Conservation (phyloP, 2,329 filamentous ascomycete genomes). For the Aspergillus sp. region DNA sequence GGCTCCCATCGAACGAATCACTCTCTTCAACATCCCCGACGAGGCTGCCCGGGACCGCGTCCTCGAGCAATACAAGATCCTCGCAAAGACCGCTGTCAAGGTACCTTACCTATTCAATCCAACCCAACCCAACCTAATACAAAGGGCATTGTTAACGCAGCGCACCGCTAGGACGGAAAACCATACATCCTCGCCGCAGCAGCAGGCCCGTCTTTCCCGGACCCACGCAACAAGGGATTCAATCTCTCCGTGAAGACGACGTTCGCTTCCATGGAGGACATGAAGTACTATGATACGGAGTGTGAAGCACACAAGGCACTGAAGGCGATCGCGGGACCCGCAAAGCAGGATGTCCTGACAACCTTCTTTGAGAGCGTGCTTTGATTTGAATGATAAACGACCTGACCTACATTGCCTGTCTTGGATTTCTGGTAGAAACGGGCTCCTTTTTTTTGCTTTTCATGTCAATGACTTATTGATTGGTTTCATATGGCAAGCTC, state of each 20-base stretch:
- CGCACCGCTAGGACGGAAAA: constrained; percentile 61
- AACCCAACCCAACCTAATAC: not conserved
- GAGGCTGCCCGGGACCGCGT: constrained; percentile 45
- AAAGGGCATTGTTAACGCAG: too few species aligned
- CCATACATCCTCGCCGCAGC: constrained; percentile 64
- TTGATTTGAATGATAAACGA: constrained; percentile 14
- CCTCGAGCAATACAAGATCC: constrained; percentile 46
- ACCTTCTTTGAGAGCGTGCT: constrained; percentile 39
- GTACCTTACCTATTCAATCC: constrained; percentile 24
- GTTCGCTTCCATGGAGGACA: constrained; percentile 65
- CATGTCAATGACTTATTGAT: not conserved
- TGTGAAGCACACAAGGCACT: constrained; percentile 57
- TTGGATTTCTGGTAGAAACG: not conserved
- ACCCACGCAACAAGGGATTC: constrained; percentile 64
- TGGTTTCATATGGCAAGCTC: not conserved
- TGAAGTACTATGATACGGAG: constrained; percentile 67
- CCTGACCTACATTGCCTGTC: not conserved
- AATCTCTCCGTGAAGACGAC: constrained; percentile 63
- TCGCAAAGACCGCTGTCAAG: constrained; percentile 47
- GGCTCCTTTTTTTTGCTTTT: not conserved
- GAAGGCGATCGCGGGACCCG: constrained; percentile 33
- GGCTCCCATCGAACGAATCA: constrained; percentile 51
- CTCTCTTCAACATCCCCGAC: constrained; percentile 55
- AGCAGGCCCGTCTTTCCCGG: constrained; percentile 56
- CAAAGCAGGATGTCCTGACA: constrained; percentile 38